Base-by-base conservation (phyloP, 495 filamentous ascomycete species). In the Echria macrotheca region DNA sequence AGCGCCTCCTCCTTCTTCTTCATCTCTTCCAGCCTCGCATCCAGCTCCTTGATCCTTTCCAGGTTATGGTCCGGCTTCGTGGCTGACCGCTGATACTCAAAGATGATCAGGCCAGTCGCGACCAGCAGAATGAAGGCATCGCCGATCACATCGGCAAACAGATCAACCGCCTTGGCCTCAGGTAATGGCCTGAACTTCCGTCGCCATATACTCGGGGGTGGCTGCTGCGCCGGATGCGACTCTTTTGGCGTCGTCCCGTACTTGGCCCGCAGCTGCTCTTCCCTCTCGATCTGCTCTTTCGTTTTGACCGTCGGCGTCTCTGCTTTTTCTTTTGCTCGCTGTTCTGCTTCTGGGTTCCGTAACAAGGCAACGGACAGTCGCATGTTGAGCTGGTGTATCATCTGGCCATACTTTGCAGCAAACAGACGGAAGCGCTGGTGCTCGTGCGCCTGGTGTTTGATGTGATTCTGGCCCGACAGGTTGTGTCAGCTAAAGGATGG, bases 371-470 rank as follows among this genome's bases (percentile, higher is more conserved):
- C 77, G 11, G 87, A 83, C 53, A 96, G 73, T 15, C 88, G 84
- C 91, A 99, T 97, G 64, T 97, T 94, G 55, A 95, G 70, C 53
- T 86, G 85, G 65, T 99, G 93, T 26, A 99, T 84, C 5, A 75
- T 65, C 55, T 99, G 93, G 21, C 77, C 77, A 59, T 78, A 78
- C 37, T 54, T 63, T 14, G 77, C 75, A 14, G 93, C 94, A 63
- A 94, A 81, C 19, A 67, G 65, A 14, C 94, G 87, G 70, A 97
- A 99, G 14, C 82, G 74, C 38, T 90, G 87, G 71, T 97, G 94
- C 61, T 99, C 94, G 56, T 86, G 87, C 12, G 93, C 94, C 75
- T 96, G 91, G 19, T 75, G 77, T 69, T 96, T 97, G 70, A 99
- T 95, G 64, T 79, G 82, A 64, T 89, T 96, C 93, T 98, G 65